Base-by-base conservation (phyloP, 805 yeast species). In the Kluyveromyces wickerhamii region DNA sequence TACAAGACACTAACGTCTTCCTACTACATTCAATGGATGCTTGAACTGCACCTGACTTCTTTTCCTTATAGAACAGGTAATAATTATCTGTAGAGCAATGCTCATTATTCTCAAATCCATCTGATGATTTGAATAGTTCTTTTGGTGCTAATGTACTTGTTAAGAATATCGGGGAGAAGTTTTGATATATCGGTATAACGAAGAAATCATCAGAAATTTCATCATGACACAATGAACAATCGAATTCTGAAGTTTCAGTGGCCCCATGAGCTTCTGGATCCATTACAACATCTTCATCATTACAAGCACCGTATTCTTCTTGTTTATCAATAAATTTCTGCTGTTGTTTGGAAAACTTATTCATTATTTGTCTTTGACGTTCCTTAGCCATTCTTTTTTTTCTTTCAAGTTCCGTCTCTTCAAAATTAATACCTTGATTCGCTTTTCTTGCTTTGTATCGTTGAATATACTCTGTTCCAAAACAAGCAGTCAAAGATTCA, bases 1-100 rank as follows among this genome's bases (percentile, higher is more conserved):
- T 94, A 62, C 99, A 92, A 23, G 95, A 85, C 37, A 75, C 77
- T 10, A 83, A 66, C 0, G 81, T 61, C 37, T 50, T 51, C 26
- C 51, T 44, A n/a, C 40, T 36, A 13, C 37, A 42, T 14, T 29
- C 22, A 21, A 15, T 22, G 12, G 33, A 29, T 29, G 34, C 34
- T 28, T 34, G 33, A 18, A 40, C 28, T 7, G 49, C 47, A 11
- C 34, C 23, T 12, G 21, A 19, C 18, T 51, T 45, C 16, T 38
- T 41, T 10, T 41, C 42, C 26, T 40, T 43, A 17, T 52, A 37
- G 27, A 34, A 44, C 27, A 37, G 40, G 33, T 49, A 23, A 6
- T 40, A 30, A 12, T 43, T 35, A 23, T 49, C 50, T 4, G 47
- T 41, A 4, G 46, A 37, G 7, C 43, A 36, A 4, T 49, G 46